Base-by-base conservation (phyloP, 2,329 filamentous ascomycete genomes). In the Macrophomina pseudophaseolina region DNA sequence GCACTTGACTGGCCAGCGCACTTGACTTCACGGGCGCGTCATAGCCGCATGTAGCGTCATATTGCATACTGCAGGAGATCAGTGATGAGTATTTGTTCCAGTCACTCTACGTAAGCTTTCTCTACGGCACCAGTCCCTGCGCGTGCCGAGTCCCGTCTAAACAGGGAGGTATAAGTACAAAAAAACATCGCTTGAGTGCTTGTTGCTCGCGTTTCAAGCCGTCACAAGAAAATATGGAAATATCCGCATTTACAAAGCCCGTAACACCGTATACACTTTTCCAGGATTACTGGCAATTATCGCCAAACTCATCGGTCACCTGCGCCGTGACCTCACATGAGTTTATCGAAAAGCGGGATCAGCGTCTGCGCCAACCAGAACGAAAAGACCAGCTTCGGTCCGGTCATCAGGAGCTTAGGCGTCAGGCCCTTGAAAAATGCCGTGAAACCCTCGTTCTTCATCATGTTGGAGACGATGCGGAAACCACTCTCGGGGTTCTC, bases 361-460 rank as follows among this genome's bases (percentile, higher is more conserved):
- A 99, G 85, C 35, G 95, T 98, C 85, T 99, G 95, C 67, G 95
- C 95, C 77, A 99, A 88, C 95, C 95, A 99, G 89, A 99, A 99
- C 69, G 94, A 97, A 85, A 99, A 99, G 70, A 98, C 95, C 68
- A 99, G 87, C 87, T 99, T 99, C 70, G 95, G 95, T 30, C 95
- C 96, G 16, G 95, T 99, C 95, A 99, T 99, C 75, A 99, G 87
- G 71, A 99, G 88, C 90, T 99, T 99, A 69, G 95, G 95, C 59
- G 93, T 91, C 71, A 99, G 82, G 51, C 95, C 95, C 88, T 99
- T 99, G 88, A 99, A 99, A 87, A 99, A 98, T 74, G 91, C 90
- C 16, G 86, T 83, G 67, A 90, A 78, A 28, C 94, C 95, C 81
- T 99, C 95, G 73, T 97, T 88, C 84, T 90, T 92, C 71, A 92